Evolutionary conservation across 768 basidiomycete genomes (phyloP).

Genomic region (Lentinula edodes): DNA sequence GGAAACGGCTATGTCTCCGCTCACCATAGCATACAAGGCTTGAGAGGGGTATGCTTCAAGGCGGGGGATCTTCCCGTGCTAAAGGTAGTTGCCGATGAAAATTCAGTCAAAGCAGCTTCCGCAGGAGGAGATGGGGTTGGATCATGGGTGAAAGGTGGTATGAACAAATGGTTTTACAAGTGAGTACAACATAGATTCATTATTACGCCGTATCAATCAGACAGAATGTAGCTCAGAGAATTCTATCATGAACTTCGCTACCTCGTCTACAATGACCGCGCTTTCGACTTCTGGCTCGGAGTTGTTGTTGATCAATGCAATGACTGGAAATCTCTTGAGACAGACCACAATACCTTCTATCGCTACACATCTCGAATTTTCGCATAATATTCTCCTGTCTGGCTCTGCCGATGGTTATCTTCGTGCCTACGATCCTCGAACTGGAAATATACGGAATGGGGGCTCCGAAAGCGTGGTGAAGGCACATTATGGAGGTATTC

Average conservation of each 20-base stretch:
- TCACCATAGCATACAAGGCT: constrained; percentile 52
- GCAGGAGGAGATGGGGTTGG: constrained; percentile 51
- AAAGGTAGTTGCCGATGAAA: constrained; percentile 74
- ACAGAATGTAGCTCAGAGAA: constrained; percentile 20
- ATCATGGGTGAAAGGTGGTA: constrained; percentile 79
- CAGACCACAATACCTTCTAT: constrained; percentile 51
- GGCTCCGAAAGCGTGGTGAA: constrained; percentile 52
- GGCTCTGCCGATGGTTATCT: constrained; percentile 73
- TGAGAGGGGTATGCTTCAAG: constrained; percentile 68
- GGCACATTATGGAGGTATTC: constrained; percentile 79
- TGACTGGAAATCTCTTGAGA: constrained; percentile 61
- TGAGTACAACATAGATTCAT: not conserved
- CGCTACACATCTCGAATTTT: constrained; percentile 60
- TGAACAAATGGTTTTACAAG: constrained; percentile 70
- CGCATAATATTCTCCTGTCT: constrained; percentile 57
- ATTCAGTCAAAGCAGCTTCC: constrained; percentile 63
- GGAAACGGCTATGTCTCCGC: constrained; percentile 66
- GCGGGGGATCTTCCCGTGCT: constrained; percentile 69
- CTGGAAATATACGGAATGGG: constrained; percentile 42
- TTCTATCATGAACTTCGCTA: constrained; percentile 37
- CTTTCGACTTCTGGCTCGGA: constrained; percentile 56
- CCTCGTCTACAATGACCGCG: constrained; percentile 49
- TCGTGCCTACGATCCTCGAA: constrained; percentile 67
- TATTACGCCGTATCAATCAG: not conserved
- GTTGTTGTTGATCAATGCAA: constrained; percentile 65